Base-by-base conservation (phyloP, 2,329 filamentous ascomycete genomes). In the Seiridium unicorne region DNA sequence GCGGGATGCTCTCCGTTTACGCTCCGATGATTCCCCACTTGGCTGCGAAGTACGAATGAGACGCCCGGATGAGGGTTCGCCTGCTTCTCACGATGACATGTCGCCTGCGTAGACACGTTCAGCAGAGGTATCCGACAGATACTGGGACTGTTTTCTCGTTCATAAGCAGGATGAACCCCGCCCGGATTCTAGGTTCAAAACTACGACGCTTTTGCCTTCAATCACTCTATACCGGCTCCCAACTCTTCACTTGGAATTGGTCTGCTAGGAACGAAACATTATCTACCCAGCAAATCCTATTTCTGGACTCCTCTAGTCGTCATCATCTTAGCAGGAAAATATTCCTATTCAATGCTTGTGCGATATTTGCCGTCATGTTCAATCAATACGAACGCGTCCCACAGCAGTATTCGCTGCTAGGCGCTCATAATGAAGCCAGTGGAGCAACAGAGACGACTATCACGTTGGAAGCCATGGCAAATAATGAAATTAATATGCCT, bases 401-500 rank as follows among this genome's bases (percentile, higher is more conserved):
- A 11, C 61, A 66, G 13, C 60, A 63, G 44, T 74, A 72, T 60
- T 61, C 61, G 51, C 54, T 70, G 42, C 61, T 63, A 26, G 60
- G 64, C 13, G 31, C 53, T 2, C 44, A 44, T 7, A 44, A 49
- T 32, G 58, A 8, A 26, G 35, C 51, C 18, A 34, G 36, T 4
- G 42, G 44, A 3, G 57, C 58, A 8, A 58, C 66, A 49, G 55
- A 64, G 13, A 57, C 66, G 5, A 68, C 68, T 0, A 64, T 85
- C 5, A 67, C 75, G 48, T 74, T 86, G 40, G 72, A 72, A 48
- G 81, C 78, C 4, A 11, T 36, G 10, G 11, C 26, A 5, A 69
- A 65, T 18, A 73, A 76, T 42, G 68, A 70, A 6, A 61, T 36
- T 18, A 51, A 60, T 26, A 72, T 78, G 2, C 73, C 69, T 34